A percentile compares a stretch with the other conserved stretches of the same genome.
Conservation (phyloP, 2,329 filamentous ascomycete species). For the Neodidymelliopsis sp. region DNA sequence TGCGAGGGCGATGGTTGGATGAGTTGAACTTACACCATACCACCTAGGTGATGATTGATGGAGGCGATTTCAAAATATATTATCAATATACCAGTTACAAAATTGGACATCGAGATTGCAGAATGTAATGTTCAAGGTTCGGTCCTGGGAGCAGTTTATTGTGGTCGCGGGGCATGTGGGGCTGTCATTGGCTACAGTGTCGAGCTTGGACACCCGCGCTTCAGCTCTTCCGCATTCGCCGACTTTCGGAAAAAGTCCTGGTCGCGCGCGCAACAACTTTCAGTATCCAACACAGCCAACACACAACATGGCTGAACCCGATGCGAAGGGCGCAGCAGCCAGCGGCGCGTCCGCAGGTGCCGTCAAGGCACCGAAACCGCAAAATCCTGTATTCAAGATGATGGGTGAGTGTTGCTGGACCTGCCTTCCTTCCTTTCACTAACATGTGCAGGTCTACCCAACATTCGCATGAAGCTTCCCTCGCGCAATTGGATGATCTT, state of each 20-base stretch:
- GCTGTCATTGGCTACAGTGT: neutral
- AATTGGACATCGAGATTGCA: neutral
- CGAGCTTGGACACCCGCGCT: no score
- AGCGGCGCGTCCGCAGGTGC: conserved; percentile 30
- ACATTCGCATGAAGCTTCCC: conserved; percentile 81
- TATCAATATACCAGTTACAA: neutral
- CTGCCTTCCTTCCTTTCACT: conserved; percentile 14
- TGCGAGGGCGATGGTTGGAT: neutral
- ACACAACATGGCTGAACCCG: conserved; percentile 42
- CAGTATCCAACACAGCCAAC: conserved; percentile 24
- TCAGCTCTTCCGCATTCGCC: conserved; percentile 10
- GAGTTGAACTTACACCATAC: conserved; percentile 21
- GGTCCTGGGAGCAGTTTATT: neutral
- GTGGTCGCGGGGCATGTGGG: no score
- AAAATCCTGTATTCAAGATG: conserved; percentile 50
- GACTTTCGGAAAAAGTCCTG: conserved; percentile 33
- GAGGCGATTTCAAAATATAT: conserved; percentile 2
- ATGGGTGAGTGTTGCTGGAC: conserved; percentile 40
- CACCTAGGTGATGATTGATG: conserved; percentile 26
- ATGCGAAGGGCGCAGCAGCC: conserved; percentile 37
- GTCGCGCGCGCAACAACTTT: conserved; percentile 19
- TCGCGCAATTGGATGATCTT: conserved; percentile 99
- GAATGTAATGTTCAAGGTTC: neutral
- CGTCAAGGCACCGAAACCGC: conserved; percentile 41
- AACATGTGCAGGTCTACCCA: conserved; percentile 72